Percentiles rank a stretch among this genome's conserved stretches.
Evolutionary conservation across 495 filamentous ascomycete species (phyloP).

Genomic region (Penicillium macrosclerotiorum): DNA sequence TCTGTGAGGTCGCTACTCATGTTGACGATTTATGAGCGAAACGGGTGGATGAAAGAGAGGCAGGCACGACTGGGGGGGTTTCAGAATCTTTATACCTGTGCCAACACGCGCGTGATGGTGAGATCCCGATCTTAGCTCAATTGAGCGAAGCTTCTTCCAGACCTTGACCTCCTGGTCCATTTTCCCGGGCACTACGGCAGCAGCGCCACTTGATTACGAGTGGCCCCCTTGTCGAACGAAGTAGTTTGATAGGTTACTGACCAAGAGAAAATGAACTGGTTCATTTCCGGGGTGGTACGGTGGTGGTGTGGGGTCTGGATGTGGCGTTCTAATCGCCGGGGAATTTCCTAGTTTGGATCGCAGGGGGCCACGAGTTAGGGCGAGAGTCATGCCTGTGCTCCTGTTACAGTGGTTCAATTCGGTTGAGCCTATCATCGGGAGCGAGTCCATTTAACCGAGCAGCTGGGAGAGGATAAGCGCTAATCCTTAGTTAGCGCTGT

Average conservation of each 20-base stretch:
- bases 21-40: constrained; percentile 32
- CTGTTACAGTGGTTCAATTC: constrained; percentile 7
- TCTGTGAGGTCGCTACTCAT: constrained; percentile 41
- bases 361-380: constrained; percentile 5
- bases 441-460: constrained; percentile 13
- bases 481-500: constrained; percentile 11
- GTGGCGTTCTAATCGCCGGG: constrained; percentile 21
- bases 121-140: constrained; percentile 22
- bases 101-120: constrained; percentile 18
- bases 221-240: constrained; percentile 17
- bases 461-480: constrained; percentile 13
- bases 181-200: constrained; percentile 19
- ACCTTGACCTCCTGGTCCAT: constrained; percentile 21
- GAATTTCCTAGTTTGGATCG: constrained; percentile 14
- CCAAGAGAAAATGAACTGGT: constrained; percentile 22
- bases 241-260: constrained; percentile 12
- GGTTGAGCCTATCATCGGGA: constrained; percentile 15
- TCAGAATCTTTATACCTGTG: constrained; percentile 33
- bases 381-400: constrained; percentile 10
- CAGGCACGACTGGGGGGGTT: constrained; percentile 25
- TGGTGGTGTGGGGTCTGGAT: constrained; percentile 10
- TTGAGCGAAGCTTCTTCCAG: constrained; percentile 32
- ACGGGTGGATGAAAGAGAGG: constrained; percentile 26
- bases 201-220: constrained; percentile 26
- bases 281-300: constrained; percentile 16